Evolutionary conservation across 805 yeast genomes (phyloP), one percentile per base, ranked within the genome.

Genomic region (Wickerhamiella qilinensis): DNA sequence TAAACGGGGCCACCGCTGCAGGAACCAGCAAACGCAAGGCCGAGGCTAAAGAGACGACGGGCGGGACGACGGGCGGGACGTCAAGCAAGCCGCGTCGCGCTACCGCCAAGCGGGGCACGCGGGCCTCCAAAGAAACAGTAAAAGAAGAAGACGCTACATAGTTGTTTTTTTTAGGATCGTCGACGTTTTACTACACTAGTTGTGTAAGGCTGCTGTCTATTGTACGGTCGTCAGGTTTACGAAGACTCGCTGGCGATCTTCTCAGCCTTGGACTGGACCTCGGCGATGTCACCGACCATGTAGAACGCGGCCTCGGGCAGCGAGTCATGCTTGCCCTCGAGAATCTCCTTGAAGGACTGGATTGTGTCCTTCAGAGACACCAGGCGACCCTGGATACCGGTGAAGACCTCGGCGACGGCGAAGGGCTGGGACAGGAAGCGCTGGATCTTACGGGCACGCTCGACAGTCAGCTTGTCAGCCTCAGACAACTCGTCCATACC

Each of bases 401-500:
- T 91, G 86, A 91, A 91, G 62, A 91, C 97, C 73, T 91, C 94
- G 57, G 98, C 98, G 55, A 91, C 98, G 46, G 97, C 91, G 69
- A 91, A 91, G 57, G 98, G 98, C 75, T 91, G 98, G 60, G 98
- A 91, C 67, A 91, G 75, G 94, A 91, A 91, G 75, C 97, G 83
- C 75, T 91, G 97, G 62, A 91, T 85, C 81, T 91, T 91, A 77
- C 98, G 84, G 58, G 98, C 98, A 77, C 98, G 88, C 77, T 91
- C 98, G 67, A 91, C 98, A 52, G 97, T 88, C 65, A 91, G 79
- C 74, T 91, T 91, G 72, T 91, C 98, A 58, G 77, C 70, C 75
- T 91, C 98, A 53, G 96, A 85, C 73, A 91, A 79, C 76, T 91
- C 98, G 70, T 91, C 98, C 98, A 91, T 91, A 86, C 98, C 98